Evolutionary conservation across 768 basidiomycete species (phyloP).

Genomic region (Lentinula edodes): DNA sequence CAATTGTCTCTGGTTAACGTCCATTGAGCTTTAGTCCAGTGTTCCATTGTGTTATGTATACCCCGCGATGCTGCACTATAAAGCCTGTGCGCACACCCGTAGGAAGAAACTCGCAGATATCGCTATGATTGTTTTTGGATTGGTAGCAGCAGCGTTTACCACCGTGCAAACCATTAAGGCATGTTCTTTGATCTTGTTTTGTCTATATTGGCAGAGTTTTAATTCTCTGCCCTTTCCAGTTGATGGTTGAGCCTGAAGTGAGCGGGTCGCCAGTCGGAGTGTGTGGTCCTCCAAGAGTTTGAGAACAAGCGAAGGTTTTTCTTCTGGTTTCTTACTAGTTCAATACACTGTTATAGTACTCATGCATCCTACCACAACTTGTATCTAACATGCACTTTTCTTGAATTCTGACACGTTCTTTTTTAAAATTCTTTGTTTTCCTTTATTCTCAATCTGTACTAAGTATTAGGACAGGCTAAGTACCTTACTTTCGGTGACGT

Average conservation of each 20-base stretch:
- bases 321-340: not conserved
- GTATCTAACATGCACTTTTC: too few species aligned
- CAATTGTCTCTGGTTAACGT: not conserved
- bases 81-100: constrained; percentile 71
- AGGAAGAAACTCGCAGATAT: constrained; percentile 65
- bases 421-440: too few species aligned
- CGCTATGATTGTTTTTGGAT: constrained; percentile 69
- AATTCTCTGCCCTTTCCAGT: constrained; percentile 25
- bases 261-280: constrained; percentile 26
- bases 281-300: constrained; percentile 9
- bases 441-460: too few species aligned
- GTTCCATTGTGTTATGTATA: constrained; percentile 93
- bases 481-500: too few species aligned
- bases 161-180: constrained; percentile 74
- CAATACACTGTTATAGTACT: too few species aligned
- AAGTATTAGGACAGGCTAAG: too few species aligned
- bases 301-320: not conserved
- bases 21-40: constrained; percentile 30
- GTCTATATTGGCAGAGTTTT: constrained; percentile 3
- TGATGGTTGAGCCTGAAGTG: constrained; percentile 52
- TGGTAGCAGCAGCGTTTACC: constrained; percentile 69
- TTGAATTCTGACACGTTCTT: too few species aligned
- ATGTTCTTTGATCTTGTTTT: constrained; percentile 12
- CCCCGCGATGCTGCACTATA: constrained; percentile 89
- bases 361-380: too few species aligned